Base-by-base conservation (phyloP, 2,329 filamentous ascomycete genomes). In the Venturia aucupariae region DNA sequence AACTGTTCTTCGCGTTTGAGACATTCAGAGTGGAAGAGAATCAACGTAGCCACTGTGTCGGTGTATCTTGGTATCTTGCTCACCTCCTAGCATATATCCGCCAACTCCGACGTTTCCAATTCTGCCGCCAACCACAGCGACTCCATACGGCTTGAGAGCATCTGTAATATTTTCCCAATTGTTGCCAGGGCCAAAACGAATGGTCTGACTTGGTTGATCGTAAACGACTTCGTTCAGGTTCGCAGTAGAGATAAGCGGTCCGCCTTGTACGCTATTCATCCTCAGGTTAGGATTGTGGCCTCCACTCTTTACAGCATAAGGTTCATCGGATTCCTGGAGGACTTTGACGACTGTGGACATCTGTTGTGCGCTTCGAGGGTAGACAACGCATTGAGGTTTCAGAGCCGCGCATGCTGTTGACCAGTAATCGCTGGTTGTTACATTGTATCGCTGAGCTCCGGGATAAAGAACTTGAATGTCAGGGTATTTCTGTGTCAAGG, bases 121-220 rank as follows among this genome's bases (percentile, higher is more conserved):
- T 13, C 70, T 67, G 60, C 71, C 71, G 60, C 71, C 68, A 24
- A 72, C 67, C 57, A 76, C 70, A 15, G 74, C 71, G 22, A 76
- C 72, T 7, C 74, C 74, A 35, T 70, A 67, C 15, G 70, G 66
- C 19, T 72, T 71, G 35, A 77, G 68, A 6, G 70, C 69, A 2
- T 70, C 68, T 42, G 75, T 71, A 3, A 77, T 75, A 65, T 77
- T 72, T 62, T 76, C 74, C 75, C 75, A 77, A 65, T 75, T 71
- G 30, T 75, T 74, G 35, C 75, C 75, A 0, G 75, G 75, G 63
- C 73, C 75, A 19, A 78, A 74, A 60, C 71, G 72, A 3, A 76
- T 74, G 15, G 76, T 67, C 42, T 68, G 66, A n/a, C 71, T 72
- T 6, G 65, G 67, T 1, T 68, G 70, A 59, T 75, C 73, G 48